phyloP scores from a whole-genome alignment of 1,139 yeast species.

The Pichiaceae sp. region DNA sequence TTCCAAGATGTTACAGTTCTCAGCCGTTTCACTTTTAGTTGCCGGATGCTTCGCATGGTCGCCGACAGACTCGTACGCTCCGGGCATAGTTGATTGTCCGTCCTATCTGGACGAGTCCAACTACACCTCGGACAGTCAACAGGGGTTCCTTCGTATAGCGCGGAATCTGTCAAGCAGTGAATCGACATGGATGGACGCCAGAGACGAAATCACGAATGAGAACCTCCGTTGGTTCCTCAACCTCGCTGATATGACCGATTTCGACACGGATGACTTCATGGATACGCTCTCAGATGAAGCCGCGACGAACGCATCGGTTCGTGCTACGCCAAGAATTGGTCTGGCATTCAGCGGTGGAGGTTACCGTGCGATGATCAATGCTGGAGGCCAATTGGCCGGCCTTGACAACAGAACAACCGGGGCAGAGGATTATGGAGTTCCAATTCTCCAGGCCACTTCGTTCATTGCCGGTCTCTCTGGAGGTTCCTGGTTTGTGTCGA shows the following conservation, averaged over 20 bases:
- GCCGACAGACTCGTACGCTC: conserved; percentile 60
- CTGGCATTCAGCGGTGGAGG: conserved; percentile 90
- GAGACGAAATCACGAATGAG: conserved; percentile 46
- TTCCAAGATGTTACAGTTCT: too few relatives aligned
- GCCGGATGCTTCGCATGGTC: conserved; percentile 36
- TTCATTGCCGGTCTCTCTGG: conserved; percentile 80
- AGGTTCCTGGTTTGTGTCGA: conserved; percentile 79
- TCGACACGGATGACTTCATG: conserved; percentile 45
- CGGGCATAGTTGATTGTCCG: conserved; percentile 55
- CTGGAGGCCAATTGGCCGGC: conserved; percentile 84
- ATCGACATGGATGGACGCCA: conserved; percentile 30
- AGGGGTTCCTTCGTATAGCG: conserved; percentile 27
- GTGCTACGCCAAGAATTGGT: conserved; percentile 36
- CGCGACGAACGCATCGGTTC: conserved; percentile 14
- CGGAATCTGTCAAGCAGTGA: conserved; percentile 31
- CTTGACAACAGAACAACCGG: conserved; percentile 65
- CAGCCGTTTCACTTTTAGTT: background rate
- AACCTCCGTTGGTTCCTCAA: conserved; percentile 49
- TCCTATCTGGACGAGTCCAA: conserved; percentile 15
- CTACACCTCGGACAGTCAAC: conserved; percentile 13
- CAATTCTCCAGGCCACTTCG: conserved; percentile 71
- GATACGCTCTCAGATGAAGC: conserved; percentile 15
- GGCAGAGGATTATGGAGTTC: conserved; percentile 54
- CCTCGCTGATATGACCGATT: conserved; percentile 50
- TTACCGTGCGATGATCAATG: conserved; percentile 80